Percentiles rank a stretch among this genome's conserved stretches.
These are phyloP conservation scores for Neurospora sp. DNA, from an alignment of 495 filamentous ascomycete species.

Conservation along the genomic window DNA sequence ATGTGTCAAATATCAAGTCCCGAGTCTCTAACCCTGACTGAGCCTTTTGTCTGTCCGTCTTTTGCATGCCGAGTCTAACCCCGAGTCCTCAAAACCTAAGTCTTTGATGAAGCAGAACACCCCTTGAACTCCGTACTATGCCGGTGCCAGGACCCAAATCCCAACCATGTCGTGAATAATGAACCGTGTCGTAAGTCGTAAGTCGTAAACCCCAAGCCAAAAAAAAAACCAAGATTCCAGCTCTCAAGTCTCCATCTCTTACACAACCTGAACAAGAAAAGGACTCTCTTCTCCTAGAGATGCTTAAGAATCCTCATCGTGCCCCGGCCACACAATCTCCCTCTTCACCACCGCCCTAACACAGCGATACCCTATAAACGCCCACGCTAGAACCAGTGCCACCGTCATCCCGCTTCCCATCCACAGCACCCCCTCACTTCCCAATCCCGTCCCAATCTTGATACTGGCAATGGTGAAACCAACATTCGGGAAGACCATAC, in stretches of 20 bases:
- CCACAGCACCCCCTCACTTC: conserved; percentile 34
- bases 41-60: neutral
- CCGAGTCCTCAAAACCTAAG: neutral
- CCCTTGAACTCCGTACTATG: neutral
- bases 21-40: neutral
- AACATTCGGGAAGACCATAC: conserved; percentile 50
- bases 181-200: neutral
- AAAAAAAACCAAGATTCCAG: neutral
- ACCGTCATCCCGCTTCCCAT: conserved; percentile 43
- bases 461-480: conserved; percentile 44
- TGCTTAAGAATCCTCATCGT: conserved; percentile 44
- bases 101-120: neutral
- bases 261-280: neutral
- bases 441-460: conserved; percentile 31
- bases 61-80: neutral
- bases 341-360: conserved; percentile 40
- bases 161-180: neutral
- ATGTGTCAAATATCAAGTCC: neutral
- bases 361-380: conserved; percentile 45
- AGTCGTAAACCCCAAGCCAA: neutral
- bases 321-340: conserved; percentile 53
- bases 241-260: neutral
- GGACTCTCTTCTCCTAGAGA: neutral
- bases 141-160: neutral
- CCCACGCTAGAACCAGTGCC: conserved; percentile 45